Percentiles rank a stretch among this genome's conserved stretches.
phyloP scores from a whole-genome alignment of 2,329 filamentous ascomycete genomes.

The Ophiostoma himal-ulmi region DNA sequence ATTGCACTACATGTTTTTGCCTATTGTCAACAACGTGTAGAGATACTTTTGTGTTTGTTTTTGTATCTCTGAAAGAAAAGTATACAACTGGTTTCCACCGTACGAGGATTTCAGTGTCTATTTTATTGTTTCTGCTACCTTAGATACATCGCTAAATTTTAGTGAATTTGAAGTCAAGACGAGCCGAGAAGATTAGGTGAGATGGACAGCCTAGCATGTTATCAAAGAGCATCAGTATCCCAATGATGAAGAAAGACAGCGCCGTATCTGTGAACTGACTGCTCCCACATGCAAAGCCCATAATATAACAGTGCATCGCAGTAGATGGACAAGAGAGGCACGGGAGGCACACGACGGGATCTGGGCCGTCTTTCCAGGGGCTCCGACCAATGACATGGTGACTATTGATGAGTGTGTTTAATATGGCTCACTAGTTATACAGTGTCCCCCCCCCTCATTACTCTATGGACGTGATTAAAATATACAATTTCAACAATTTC shows the following conservation, averaged over 20 bases:
- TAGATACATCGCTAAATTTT: neutral
- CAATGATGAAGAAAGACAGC: neutral
- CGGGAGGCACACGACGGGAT: neutral
- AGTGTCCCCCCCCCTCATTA: too few species aligned
- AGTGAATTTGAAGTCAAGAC: neutral
- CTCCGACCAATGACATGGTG: neutral
- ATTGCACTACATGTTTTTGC: conserved; percentile 8
- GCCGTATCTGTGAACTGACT: neutral
- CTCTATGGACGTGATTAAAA: too few species aligned
- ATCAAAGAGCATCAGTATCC: neutral
- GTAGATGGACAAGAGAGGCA: neutral
- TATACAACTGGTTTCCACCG: neutral
- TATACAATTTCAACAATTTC: too few species aligned
- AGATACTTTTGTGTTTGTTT: neutral
- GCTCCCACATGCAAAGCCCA: neutral
- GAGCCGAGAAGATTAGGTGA: neutral
- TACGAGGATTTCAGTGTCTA: neutral
- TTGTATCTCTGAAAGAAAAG: neutral
- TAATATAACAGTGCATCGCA: neutral
- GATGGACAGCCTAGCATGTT: neutral
- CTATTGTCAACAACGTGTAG: neutral
- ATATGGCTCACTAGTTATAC: neutral
- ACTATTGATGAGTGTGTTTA: neutral
- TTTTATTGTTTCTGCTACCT: neutral
- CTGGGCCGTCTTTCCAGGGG: conserved; percentile 3